Percentiles rank a stretch among this genome's conserved stretches.
phyloP scores from a whole-genome alignment of 768 basidiomycete genomes.

The Mrakia blollopis region DNA sequence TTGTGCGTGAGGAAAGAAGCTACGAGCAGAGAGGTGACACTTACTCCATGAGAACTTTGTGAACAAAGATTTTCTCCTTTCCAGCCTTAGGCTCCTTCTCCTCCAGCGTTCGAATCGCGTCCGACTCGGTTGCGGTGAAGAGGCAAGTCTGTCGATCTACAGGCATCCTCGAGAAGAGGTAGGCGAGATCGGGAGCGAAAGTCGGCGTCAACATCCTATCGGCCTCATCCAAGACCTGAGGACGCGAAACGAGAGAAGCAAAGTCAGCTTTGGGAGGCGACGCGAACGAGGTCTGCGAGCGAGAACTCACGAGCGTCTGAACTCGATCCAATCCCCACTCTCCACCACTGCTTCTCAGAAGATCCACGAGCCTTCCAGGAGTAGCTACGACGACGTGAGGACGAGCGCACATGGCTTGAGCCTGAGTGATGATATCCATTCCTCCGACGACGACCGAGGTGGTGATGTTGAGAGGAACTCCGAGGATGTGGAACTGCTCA shows the following conservation, averaged over 20 bases:
- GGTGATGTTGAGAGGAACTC: constrained; percentile 69
- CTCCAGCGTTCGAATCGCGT: constrained; percentile 73
- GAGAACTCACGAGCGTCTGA: constrained; percentile 66
- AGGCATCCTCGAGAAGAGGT: constrained; percentile 71
- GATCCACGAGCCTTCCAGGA: constrained; percentile 89
- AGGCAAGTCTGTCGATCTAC: constrained; percentile 83
- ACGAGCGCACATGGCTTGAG: constrained; percentile 71
- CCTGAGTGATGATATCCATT: constrained; percentile 97
- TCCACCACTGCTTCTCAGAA: constrained; percentile 67
- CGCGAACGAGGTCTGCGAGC: not conserved
- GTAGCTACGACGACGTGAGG: constrained; percentile 95
- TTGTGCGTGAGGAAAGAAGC: not conserved
- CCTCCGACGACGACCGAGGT: constrained; percentile 92
- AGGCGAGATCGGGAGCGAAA: constrained; percentile 76
- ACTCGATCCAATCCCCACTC: constrained; percentile 82
- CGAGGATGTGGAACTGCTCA: constrained; percentile 90
- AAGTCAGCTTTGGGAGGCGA: not conserved
- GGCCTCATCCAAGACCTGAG: constrained; percentile 89
- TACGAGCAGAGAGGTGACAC: constrained; percentile 38
- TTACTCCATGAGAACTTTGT: constrained; percentile 69
- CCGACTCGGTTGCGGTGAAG: constrained; percentile 91
- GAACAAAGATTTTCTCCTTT: constrained; percentile 80
- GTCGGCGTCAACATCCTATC: constrained; percentile 85
- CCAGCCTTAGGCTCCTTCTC: constrained; percentile 68
- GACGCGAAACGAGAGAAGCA: not conserved